These are phyloP conservation scores for Phaseolus coccineus DNA, from an alignment of 331 rosid genomes.

Conservation along the genomic window DNA sequence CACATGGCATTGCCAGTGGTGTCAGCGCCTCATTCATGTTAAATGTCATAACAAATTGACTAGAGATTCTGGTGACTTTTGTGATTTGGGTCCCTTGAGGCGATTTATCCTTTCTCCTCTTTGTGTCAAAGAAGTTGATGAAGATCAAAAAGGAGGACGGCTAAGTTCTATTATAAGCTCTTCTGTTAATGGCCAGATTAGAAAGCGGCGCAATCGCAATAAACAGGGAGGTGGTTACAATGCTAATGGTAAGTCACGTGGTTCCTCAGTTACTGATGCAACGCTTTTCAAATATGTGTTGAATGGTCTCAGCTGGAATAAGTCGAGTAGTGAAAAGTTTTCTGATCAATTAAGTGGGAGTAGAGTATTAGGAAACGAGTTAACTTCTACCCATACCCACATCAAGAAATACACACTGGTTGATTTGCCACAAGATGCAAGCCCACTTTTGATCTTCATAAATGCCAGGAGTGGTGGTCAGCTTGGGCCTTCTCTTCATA, in stretches of 20 bases:
- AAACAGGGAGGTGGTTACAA: constrained; percentile 53
- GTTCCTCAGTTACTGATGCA: constrained; percentile 52
- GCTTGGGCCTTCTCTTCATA: constrained; percentile 69
- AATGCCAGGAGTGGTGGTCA: constrained; percentile 83
- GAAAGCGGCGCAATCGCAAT: constrained; percentile 60
- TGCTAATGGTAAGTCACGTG: constrained; percentile 46
- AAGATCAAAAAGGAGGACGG: constrained; percentile 48
- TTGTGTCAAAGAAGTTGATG: constrained; percentile 68
- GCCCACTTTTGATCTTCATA: constrained; percentile 82
- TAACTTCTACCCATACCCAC: constrained; percentile 42
- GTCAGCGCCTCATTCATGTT: constrained; percentile 84
- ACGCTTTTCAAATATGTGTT: constrained; percentile 53
- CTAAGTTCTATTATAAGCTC: constrained; percentile 58
- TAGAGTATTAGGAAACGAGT: constrained; percentile 40
- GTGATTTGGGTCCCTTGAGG: constrained; percentile 75
- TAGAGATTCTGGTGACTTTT: constrained; percentile 66
- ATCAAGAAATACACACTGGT: constrained; percentile 60
- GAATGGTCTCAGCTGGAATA: constrained; percentile 61
- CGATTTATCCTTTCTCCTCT: constrained; percentile 70
- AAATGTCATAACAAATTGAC: constrained; percentile 74
- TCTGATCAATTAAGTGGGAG: constrained; percentile 45
- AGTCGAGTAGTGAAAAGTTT: constrained; percentile 51
- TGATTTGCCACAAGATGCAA: constrained; percentile 69
- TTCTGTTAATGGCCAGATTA: constrained; percentile 58
- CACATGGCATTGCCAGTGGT: constrained; percentile 89